A percentile compares a stretch with the other conserved stretches of the same genome.
Conservation (phyloP, 371 early-diverging fungal species). For the Lichtheimia ornata region DNA sequence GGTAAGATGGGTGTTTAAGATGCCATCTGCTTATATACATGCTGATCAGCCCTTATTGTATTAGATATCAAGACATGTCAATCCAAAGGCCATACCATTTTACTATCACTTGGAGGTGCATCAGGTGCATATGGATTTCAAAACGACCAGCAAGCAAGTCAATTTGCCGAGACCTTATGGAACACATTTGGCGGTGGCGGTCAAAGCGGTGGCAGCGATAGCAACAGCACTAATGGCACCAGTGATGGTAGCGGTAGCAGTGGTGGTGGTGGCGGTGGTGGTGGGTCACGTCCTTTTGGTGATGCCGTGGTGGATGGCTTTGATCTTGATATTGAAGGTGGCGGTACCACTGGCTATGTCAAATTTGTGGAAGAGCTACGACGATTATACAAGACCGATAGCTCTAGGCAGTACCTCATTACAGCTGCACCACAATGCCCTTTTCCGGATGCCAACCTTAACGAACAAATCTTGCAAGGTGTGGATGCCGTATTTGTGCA, state of each 20-base stretch:
- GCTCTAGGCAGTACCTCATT: constrained; percentile 50
- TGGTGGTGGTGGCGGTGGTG: constrained; percentile 53
- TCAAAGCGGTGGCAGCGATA: background rate
- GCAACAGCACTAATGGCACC: background rate
- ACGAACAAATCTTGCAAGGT: constrained; percentile 38
- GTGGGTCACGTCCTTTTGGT: constrained; percentile 61
- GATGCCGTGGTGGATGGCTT: constrained; percentile 65
- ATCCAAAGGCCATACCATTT: constrained; percentile 56
- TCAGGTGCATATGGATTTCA: constrained; percentile 61
- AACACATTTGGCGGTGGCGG: constrained; percentile 42
- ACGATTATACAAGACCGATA: constrained; percentile 35
- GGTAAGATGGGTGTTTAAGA: background rate
- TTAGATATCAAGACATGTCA: constrained; percentile 68
- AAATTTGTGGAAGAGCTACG: constrained; percentile 58
- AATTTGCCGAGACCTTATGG: constrained; percentile 65
- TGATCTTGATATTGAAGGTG: constrained; percentile 76
- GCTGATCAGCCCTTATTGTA: background rate
- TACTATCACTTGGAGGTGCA: constrained; percentile 74
- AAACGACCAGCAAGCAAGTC: constrained; percentile 45
- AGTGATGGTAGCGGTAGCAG: too few species aligned
- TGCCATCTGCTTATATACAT: background rate
- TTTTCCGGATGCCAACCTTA: constrained; percentile 62
- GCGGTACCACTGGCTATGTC: constrained; percentile 49
- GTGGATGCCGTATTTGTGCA: constrained; percentile 70
- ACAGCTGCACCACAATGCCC: constrained; percentile 79